Base-by-base conservation (phyloP, 495 filamentous ascomycete species). In the Penicillium goetzii region DNA sequence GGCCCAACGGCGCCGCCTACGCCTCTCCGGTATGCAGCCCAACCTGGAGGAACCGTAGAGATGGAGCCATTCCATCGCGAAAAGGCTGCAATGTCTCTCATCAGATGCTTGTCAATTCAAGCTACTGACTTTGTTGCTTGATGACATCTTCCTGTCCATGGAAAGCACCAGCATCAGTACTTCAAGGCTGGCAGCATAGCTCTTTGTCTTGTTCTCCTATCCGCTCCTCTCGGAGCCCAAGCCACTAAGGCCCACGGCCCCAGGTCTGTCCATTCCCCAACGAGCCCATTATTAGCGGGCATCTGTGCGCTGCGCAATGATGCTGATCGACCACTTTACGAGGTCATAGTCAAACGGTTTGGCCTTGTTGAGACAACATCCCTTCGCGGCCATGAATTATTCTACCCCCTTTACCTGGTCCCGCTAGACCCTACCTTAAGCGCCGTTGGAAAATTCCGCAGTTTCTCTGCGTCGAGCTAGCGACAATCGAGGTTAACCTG, bases 231-330 rank as follows among this genome's bases (percentile, higher is more conserved):
- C 54, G 26, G 26, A 58, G 58, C 33, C 26, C 38, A 47, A 45
- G 33, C 62, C 60, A 56, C 63, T 51, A 57, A 60, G 36, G 30
- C 30, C 2, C 30, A 32, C 0, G 43, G 64, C 68, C 70, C 68
- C 70, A 60, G 65, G 67, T 70, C 54, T 61, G 49, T 62, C 52
- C 53, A 64, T 67, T 64, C 58, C 63, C 58, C 56, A 43, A 49
- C 54, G 58, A 61, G 62, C 66, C 49, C 41, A 38, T 62, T 61
- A 64, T 62, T 62, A 64, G 61, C 59, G 65, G 41, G 23, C 33
- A 65, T 73, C 71, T 71, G 71, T 73, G 71, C 71, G 62, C 59
- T 61, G 58, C 57, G 36, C 52, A 61, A 59, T 54, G 63, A 60
- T 64, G 67, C 59, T 64, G 63, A 73, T 73, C 68, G 47, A 38